Conservation (phyloP, 306 rosid species). For the Inga laurina region DNA sequence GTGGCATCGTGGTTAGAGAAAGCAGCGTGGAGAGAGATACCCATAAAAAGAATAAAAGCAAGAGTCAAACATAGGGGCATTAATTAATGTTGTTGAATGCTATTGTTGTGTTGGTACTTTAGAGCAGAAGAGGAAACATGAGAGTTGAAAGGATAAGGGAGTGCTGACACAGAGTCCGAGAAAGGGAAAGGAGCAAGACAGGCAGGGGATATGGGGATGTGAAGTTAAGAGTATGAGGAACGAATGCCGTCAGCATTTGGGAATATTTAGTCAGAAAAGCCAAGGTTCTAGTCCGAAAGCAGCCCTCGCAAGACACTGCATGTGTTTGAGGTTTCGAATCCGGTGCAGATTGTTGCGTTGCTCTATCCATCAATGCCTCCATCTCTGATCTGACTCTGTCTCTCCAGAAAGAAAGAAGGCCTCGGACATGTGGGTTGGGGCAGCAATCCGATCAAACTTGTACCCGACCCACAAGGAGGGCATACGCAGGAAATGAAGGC, state of each 20-base stretch:
- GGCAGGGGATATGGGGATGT: slow-evolving; percentile 20
- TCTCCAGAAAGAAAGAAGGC: no score
- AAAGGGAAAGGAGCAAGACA: background rate
- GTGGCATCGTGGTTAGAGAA: background rate
- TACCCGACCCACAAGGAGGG: background rate
- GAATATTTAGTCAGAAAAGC: slow-evolving; percentile 36
- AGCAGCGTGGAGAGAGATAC: background rate
- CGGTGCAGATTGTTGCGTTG: background rate
- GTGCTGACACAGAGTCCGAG: background rate
- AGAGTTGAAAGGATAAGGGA: no score
- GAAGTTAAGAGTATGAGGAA: background rate
- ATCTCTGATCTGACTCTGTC: background rate
- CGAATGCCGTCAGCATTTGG: background rate
- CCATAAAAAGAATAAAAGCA: background rate
- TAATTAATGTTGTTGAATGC: background rate
- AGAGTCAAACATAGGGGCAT: background rate
- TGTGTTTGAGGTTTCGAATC: background rate
- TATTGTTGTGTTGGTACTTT: background rate
- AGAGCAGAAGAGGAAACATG: background rate
- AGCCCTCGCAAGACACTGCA: background rate
- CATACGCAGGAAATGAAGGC: no score
- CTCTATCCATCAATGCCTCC: background rate
- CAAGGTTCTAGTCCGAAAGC: slow-evolving; percentile 21
- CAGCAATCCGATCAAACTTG: background rate
- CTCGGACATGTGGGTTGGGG: background rate